These are phyloP conservation scores for Aspergillus uvarum DNA, from an alignment of 2,329 filamentous ascomycete genomes.

Conservation along the genomic window DNA sequence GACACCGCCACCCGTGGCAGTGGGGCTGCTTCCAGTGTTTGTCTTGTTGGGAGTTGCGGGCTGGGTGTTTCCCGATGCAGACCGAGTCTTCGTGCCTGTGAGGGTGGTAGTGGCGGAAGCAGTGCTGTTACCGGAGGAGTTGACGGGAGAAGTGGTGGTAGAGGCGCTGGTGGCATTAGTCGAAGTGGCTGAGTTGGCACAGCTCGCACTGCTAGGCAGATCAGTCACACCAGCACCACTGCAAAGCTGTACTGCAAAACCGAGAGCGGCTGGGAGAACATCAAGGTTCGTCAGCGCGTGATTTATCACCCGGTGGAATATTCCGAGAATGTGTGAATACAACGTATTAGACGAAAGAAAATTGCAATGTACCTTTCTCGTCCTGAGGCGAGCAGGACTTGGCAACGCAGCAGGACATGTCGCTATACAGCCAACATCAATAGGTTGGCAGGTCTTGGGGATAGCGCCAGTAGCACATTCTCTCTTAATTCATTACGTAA, in stretches of 20 bases:
- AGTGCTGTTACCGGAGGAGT: background rate
- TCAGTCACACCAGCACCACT: constrained; percentile 37
- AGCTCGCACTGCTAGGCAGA: constrained; percentile 35
- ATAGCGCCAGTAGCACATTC: constrained; percentile 45
- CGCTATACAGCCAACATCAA: constrained; percentile 51
- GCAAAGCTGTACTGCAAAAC: constrained; percentile 41
- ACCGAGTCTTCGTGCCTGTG: background rate
- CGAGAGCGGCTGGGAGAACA: constrained; percentile 30
- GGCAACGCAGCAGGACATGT: constrained; percentile 53
- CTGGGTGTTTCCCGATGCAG: background rate
- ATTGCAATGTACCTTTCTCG: constrained; percentile 38
- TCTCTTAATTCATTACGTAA: constrained; percentile 27
- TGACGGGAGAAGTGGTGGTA: constrained; percentile 5
- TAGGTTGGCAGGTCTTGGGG: constrained; percentile 36
- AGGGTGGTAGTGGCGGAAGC: background rate
- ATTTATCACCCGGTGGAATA: background rate
- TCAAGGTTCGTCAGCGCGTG: constrained; percentile 8
- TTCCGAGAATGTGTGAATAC: background rate
- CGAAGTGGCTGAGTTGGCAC: constrained; percentile 20
- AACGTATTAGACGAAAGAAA: constrained; percentile 6
- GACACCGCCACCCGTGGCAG: constrained; percentile 26
- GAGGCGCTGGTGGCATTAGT: constrained; percentile 14
- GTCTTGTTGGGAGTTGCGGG: background rate
- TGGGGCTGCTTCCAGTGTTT: constrained; percentile 2
- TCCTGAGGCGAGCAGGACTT: constrained; percentile 43